Percentiles rank a stretch among this genome's conserved stretches.
phyloP scores from a whole-genome alignment of 257 asterid species.

The Voacanga thouarsii region DNA sequence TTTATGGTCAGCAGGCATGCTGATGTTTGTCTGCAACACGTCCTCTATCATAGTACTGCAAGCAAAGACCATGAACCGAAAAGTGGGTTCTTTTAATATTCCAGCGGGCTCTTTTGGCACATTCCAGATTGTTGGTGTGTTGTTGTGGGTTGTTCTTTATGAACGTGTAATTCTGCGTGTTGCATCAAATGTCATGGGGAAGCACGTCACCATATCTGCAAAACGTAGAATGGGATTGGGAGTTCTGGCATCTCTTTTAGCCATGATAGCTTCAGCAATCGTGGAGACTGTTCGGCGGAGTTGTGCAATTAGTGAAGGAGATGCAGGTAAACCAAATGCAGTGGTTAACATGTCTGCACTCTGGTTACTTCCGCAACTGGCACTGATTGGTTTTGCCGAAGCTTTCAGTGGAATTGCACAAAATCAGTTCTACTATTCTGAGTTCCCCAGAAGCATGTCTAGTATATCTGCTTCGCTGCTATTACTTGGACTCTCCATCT shows the following conservation, averaged over 20 bases:
- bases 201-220: constrained; percentile 29
- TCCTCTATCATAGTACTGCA: constrained; percentile 60
- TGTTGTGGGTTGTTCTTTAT: constrained; percentile 57
- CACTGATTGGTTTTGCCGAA: constrained; percentile 57
- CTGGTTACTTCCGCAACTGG: constrained; percentile 71
- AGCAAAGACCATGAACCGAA: constrained; percentile 62
- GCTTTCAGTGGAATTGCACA: constrained; percentile 58
- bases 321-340: constrained; percentile 15
- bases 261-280: constrained; percentile 48
- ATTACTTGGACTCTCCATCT: constrained; percentile 41
- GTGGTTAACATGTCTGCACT: constrained; percentile 52
- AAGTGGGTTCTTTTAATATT: constrained; percentile 37
- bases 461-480: constrained; percentile 58
- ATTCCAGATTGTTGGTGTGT: constrained; percentile 37
- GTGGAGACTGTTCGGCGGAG: constrained; percentile 51
- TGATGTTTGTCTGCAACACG: constrained; percentile 52
- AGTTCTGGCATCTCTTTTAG: constrained; percentile 48
- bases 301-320: constrained; percentile 25
- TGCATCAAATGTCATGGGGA: constrained; percentile 48
- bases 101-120: constrained; percentile 72
- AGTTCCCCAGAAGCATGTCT: constrained; percentile 74
- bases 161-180: constrained; percentile 51
- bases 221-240: constrained; percentile 68
- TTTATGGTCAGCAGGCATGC: constrained; percentile 67
- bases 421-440: constrained; percentile 61